These are phyloP conservation scores for Theileria sp. DNA, from an alignment of 169 alveolate species.

Conservation along the genomic window DNA sequence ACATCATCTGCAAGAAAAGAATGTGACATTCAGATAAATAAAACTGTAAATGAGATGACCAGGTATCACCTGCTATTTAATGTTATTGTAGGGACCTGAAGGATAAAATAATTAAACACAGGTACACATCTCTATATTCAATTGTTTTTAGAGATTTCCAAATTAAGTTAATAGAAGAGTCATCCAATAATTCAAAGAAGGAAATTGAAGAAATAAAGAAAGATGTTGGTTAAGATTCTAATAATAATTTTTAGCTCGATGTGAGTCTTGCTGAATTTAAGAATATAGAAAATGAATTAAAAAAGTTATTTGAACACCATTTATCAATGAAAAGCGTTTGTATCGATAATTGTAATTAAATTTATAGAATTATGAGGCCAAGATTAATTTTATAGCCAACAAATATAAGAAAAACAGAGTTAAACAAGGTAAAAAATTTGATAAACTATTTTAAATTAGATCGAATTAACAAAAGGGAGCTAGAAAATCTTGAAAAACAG, in stretches of 20 bases:
- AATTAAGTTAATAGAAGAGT: conserved; percentile 10
- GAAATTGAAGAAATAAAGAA: conserved; percentile 22
- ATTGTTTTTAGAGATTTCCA: conserved; percentile 25
- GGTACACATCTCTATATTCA: neutral
- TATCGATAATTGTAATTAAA: neutral
- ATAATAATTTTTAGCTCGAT: conserved; percentile 1
- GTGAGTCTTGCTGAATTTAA: conserved; percentile 28
- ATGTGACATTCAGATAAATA: conserved; percentile 40
- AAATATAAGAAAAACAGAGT: conserved; percentile 28
- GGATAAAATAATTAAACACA: conserved; percentile 33
- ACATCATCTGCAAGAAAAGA: conserved; percentile 42
- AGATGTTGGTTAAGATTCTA: neutral
- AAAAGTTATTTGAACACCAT: conserved; percentile 29
- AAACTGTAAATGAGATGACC: conserved; percentile 35
- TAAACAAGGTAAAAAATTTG: conserved; percentile 13
- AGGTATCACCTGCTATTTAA: neutral
- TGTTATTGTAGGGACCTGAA: conserved; percentile 24
- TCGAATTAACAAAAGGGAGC: conserved; percentile 14
- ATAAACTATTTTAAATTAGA: neutral
- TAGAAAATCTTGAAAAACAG: conserved; percentile 32
- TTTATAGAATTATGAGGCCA: conserved; percentile 36
- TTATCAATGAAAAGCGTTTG: conserved; percentile 18
- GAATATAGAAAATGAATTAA: conserved; percentile 16
- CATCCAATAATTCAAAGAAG: conserved; percentile 20
- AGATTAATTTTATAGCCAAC: conserved; percentile 15